A percentile compares a stretch with the other conserved stretches of the same genome.
These are phyloP conservation scores for Linanthus parryae DNA, from an alignment of 148 eudicot species.

Conservation along the genomic window DNA sequence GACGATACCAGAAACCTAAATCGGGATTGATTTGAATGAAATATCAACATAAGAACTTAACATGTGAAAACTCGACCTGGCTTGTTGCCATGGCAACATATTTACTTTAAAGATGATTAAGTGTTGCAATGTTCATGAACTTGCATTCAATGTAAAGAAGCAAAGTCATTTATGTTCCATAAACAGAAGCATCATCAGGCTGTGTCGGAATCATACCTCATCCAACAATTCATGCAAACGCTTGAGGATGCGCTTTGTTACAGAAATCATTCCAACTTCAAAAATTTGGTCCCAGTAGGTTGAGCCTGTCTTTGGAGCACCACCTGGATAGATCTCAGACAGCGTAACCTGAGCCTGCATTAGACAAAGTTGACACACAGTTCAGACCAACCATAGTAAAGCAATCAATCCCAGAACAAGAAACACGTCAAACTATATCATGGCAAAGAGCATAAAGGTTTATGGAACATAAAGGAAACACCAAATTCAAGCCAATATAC, in stretches of 20 bases:
- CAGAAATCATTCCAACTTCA: constrained; percentile 85
- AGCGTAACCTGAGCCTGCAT: constrained; percentile 89
- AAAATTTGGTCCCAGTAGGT: constrained; percentile 92
- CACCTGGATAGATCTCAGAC: constrained; percentile 96
- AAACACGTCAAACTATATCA: not conserved
- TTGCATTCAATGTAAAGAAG: too few relatives aligned
- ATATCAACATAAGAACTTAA: too few relatives aligned
- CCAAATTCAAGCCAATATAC: not conserved
- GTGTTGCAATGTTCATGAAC: too few relatives aligned
- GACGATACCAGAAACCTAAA: too few relatives aligned
- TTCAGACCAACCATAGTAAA: constrained; percentile 14
- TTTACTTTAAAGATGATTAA: too few relatives aligned
- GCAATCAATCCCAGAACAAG: not conserved
- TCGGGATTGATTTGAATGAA: too few relatives aligned
- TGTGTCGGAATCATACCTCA: constrained; percentile 36
- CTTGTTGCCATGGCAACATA: too few relatives aligned
- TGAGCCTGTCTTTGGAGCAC: constrained; percentile 75
- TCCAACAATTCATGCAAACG: constrained; percentile 63
- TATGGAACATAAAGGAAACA: not conserved
- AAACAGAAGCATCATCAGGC: too few relatives aligned
- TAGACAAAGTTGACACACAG: not conserved
- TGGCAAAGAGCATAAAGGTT: constrained; percentile 1
- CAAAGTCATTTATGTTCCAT: too few relatives aligned
- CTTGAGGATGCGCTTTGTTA: constrained; percentile 83
- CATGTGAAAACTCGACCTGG: too few relatives aligned